Conservation (phyloP, 2,329 filamentous ascomycete genomes). For the Ceratocystis diversiconidia region DNA sequence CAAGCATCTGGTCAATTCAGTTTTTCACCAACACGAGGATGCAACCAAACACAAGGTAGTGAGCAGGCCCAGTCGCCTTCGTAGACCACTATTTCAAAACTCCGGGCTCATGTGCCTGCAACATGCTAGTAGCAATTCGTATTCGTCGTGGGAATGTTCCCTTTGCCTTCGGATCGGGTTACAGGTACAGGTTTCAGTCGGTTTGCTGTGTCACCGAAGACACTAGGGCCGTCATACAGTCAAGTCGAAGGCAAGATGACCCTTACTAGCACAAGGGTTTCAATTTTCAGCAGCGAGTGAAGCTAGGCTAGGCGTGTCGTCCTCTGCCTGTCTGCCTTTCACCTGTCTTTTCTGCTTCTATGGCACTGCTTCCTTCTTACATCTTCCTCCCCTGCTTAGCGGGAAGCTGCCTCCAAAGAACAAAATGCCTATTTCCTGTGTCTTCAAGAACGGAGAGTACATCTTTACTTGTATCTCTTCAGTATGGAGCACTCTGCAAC, state of each 20-base stretch:
- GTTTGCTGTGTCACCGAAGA: background rate
- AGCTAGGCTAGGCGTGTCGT: background rate
- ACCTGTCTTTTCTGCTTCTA: background rate
- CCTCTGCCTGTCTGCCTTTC: background rate
- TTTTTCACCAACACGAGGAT: no score
- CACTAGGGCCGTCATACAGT: background rate
- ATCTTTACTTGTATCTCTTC: background rate
- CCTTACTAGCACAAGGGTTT: background rate
- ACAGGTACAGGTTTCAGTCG: conserved; percentile 3
- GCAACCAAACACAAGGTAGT: background rate
- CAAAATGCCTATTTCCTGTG: no score
- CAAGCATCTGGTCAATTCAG: background rate
- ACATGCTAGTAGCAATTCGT: background rate
- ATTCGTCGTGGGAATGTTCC: background rate
- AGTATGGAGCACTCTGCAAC: background rate
- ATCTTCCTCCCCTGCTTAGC: background rate
- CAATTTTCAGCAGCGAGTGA: background rate
- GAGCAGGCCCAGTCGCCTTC: background rate
- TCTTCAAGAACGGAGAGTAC: background rate
- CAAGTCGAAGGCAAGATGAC: background rate
- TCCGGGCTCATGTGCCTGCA: background rate
- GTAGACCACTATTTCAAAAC: background rate
- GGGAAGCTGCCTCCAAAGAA: background rate
- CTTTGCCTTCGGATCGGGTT: background rate
- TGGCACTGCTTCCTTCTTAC: background rate